Base-by-base conservation (phyloP, 371 early-diverging fungal genomes). In the Mortierella sp. region DNA sequence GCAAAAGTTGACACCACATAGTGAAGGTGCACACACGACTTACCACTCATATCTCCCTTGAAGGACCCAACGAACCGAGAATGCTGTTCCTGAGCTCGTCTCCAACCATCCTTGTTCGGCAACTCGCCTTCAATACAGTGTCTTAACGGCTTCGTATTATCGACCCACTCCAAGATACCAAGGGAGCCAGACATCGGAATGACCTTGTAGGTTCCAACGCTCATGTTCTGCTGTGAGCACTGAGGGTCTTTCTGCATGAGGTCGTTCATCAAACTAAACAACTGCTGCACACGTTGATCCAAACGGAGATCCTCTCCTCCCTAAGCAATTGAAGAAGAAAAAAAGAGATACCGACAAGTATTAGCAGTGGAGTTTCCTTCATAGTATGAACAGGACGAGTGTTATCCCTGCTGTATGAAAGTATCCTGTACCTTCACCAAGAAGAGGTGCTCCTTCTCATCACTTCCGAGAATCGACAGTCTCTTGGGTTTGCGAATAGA, bases 111-210 rank as follows among this genome's bases (percentile, higher is more conserved):
- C 55, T 86, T 87, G 47, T 63, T 72, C 3, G 69, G 29, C 0
- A 80, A 40, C 43, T 86, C 79, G 8, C 85, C 85, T 64, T 90
- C 88, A 24, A 91, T 85, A 65, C 95, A 90, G n/a, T 82, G 73
- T 1, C 86, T 85, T 48, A 92, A 48, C 0, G 94, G 94, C 0
- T 89, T 89, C 2, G 98, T 94, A 79, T 95, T 92, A n/a, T 96
- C 92, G 10, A 99, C 95, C 98, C 97, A 99, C 85, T 99, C 96
- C 65, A 99, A 92, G 89, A 99, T 94, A 41, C 99, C 99, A 19
- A 93, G 93, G 24, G 94, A 92, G 66, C 93, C 91, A 44, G 95
- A 95, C 64, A 99, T 90, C 0, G 99, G 99, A 41, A 99, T 93
- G 5, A 99, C 99, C 40, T 93, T 89, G 88, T 99, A 99, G 0